Percentiles rank a stretch among this genome's conserved stretches.
These are phyloP conservation scores for Debaryomyces robertsiae DNA, from an alignment of 1,139 yeast genomes.

Conservation along the genomic window DNA sequence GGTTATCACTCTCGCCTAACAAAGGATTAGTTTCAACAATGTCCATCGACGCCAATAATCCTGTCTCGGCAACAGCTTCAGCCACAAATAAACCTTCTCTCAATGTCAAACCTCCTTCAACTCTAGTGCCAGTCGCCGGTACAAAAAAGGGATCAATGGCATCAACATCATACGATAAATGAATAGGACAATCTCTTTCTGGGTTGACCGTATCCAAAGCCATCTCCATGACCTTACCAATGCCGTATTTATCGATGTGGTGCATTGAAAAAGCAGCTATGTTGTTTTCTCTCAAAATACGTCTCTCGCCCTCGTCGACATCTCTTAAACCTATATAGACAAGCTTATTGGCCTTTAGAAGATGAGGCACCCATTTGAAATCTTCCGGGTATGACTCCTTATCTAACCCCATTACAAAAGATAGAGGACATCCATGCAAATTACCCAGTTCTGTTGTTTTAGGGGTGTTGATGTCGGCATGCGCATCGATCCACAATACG, in stretches of 20 bases:
- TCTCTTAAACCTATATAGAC: slow-evolving; percentile 96
- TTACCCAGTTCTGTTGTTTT: slow-evolving; percentile 84
- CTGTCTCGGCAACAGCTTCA: slow-evolving; percentile 89
- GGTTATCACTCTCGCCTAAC: slow-evolving; percentile 76
- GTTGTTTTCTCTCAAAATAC: slow-evolving; percentile 65
- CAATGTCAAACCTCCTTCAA: slow-evolving; percentile 91
- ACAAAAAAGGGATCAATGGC: slow-evolving; percentile 94
- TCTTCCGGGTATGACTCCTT: slow-evolving; percentile 66
- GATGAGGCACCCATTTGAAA: slow-evolving; percentile 76
- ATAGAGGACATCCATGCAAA: slow-evolving; percentile 94
- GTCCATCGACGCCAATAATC: slow-evolving; percentile 83
- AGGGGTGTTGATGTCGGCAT: slow-evolving; percentile 96
- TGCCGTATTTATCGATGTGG: slow-evolving; percentile 92
- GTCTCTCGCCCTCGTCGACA: slow-evolving; percentile 84
- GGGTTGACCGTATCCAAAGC: slow-evolving; percentile 83
- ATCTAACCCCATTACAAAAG: slow-evolving; percentile 82
- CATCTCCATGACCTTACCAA: slow-evolving; percentile 88
- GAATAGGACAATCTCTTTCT: slow-evolving; percentile 72
- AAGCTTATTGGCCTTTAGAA: slow-evolving; percentile 66
- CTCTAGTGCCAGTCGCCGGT: slow-evolving; percentile 98
- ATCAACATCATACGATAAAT: slow-evolving; percentile 92
- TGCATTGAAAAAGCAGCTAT: slow-evolving; percentile 94
- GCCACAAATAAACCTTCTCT: slow-evolving; percentile 93
- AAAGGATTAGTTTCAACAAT: slow-evolving; percentile 93
- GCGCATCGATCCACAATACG: slow-evolving; percentile 96